Evolutionary conservation across 805 yeast species (phyloP).

Genomic region (Saccharomycopsis vini): DNA sequence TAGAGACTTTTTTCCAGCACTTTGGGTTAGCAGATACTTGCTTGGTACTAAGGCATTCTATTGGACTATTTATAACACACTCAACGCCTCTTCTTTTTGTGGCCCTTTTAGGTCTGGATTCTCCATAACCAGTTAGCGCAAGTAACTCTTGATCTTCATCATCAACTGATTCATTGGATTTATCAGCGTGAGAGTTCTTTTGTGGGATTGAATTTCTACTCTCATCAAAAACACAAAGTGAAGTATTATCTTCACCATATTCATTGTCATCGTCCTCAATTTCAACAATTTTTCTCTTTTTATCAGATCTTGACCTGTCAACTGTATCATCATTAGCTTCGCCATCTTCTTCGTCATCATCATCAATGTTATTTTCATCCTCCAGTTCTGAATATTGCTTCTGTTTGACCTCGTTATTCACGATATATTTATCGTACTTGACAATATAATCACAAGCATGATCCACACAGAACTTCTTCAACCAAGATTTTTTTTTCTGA

Average conservation of each 20-base stretch:
- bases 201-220: not conserved
- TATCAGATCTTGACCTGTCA: slow-evolving; percentile 1
- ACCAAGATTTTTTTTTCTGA: slow-evolving; percentile 14
- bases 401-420: not conserved
- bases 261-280: slow-evolving; percentile 3
- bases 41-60: too few relatives aligned
- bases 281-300: not conserved
- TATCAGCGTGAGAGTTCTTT: too few relatives aligned
- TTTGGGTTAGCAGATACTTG: not conserved
- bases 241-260: slow-evolving; percentile 1
- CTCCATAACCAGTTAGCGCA: slow-evolving; percentile 16
- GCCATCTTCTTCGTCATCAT: slow-evolving; percentile 6
- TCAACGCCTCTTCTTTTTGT: not conserved
- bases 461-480: slow-evolving; percentile 16
- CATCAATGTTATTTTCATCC: not conserved
- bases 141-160: slow-evolving; percentile 16
- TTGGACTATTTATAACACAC: not conserved
- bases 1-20: slow-evolving; percentile 5
- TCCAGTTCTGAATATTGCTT: not conserved
- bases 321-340: slow-evolving; percentile 9
- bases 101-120: slow-evolving; percentile 1
- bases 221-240: not conserved
- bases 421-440: slow-evolving; percentile 11
- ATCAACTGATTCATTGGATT: slow-evolving; percentile 7
- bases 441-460: slow-evolving; percentile 13